phyloP scores from a whole-genome alignment of 2,329 filamentous ascomycete genomes.

The Colletotrichum australisinense region DNA sequence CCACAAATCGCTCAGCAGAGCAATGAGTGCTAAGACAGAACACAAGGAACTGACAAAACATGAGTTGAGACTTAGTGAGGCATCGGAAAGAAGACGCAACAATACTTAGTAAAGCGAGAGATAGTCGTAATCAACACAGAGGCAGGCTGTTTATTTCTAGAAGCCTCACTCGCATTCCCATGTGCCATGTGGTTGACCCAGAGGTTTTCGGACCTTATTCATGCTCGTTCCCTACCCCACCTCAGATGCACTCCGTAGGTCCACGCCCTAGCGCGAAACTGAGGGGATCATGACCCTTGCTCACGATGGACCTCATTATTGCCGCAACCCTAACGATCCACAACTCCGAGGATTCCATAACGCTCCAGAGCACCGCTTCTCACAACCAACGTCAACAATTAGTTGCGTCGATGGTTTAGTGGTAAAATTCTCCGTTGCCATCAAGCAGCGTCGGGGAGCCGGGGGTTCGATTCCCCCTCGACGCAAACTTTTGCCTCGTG shows the following conservation, averaged over 20 bases:
- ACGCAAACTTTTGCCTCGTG: neutral
- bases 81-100: no score
- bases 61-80: no score
- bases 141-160: neutral
- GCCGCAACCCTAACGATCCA: constrained; percentile 3
- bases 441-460: constrained; percentile 14
- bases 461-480: constrained; percentile 17
- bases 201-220: neutral
- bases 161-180: neutral
- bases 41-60: no score
- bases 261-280: neutral
- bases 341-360: rapidly evolving
- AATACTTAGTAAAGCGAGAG: no score
- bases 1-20: no score
- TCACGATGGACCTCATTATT: neutral
- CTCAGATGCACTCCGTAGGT: neutral
- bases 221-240: neutral
- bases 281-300: constrained; percentile 18
- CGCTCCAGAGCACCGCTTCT: rapidly evolving
- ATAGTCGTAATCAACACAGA: no score
- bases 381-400: rapidly evolving
- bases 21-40: no score
- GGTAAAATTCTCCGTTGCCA: constrained; percentile 22
- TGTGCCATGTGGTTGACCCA: neutral
- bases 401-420: constrained; percentile 6